Evolutionary conservation across 345 rosid genomes (phyloP).

Genomic region (Acer campestre): DNA sequence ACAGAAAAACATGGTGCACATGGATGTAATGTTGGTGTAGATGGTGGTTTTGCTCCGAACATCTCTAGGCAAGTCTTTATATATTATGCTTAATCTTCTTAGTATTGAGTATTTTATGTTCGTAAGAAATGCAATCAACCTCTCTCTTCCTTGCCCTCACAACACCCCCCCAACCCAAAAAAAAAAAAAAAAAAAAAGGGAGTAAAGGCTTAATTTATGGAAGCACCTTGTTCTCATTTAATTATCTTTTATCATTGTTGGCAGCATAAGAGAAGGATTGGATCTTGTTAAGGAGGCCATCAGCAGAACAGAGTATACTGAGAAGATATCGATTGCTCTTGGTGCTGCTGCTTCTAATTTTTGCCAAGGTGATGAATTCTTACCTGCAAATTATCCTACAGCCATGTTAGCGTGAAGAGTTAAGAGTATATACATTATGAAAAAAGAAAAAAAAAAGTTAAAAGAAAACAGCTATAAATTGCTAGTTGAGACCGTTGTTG

Average conservation of each 20-base stretch:
- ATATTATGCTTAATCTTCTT: constrained; percentile 25
- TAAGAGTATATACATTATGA: neutral
- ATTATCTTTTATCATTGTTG: constrained; percentile 19
- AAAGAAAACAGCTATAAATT: neutral
- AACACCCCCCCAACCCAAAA: too few relatives aligned
- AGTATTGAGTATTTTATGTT: neutral
- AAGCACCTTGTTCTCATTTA: constrained; percentile 12
- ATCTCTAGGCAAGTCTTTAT: constrained; percentile 65
- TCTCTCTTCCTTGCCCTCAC: neutral
- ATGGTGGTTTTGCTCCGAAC: constrained; percentile 95
- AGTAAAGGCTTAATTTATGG: constrained; percentile 12
- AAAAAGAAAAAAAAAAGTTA: neutral
- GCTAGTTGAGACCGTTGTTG: neutral
- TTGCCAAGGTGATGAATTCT: constrained; percentile 68
- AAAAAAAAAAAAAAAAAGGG: neutral
- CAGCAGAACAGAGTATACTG: constrained; percentile 78
- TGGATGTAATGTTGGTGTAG: constrained; percentile 91
- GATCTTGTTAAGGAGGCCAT: constrained; percentile 94
- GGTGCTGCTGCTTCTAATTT: constrained; percentile 87
- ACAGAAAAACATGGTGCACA: constrained; percentile 69
- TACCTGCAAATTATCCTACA: constrained; percentile 18
- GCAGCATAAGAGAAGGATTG: constrained; percentile 89
- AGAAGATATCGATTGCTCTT: constrained; percentile 86
- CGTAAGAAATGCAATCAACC: neutral
- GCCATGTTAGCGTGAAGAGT: neutral